Base-by-base conservation (phyloP, 352 stramenopile species). In the Phytophthora tubulina region DNA sequence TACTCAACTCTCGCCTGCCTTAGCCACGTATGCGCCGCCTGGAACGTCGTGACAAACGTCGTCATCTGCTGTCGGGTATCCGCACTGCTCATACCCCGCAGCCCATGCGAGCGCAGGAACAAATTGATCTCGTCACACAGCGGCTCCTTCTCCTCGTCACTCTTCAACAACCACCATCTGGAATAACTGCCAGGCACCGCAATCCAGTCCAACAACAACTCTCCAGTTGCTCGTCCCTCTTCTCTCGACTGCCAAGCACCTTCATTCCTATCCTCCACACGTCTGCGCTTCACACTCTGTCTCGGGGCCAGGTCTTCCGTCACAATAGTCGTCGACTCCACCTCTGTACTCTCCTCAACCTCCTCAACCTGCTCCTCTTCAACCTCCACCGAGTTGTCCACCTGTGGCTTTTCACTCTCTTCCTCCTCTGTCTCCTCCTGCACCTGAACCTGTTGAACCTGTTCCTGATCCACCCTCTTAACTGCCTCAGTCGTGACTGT, bases 131-230 rank as follows among this genome's bases (percentile, higher is more conserved):
- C 78, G 0, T 72, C 45, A 33, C 60, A 81, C n/a, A 86, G 42
- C 6, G 73, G 63, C 48, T 74, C 55, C 50, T 78, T 81, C 31
- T 74, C 70, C 6, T 59, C 53, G 13, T 72, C 64, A 15, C 31
- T 35, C 58, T 65, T 74, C n/a, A 52, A 36, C 45, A 70, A 27
- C 56, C 67, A 74, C 78, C 78, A 86, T 27, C 75, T 75, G 30
- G 75, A 65, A 63, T 83, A 84, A 60, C 74, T 86, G 5, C 73
- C 76, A 17, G 78, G 75, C 14, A 70, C 56, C 6, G 62, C 61
- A 27, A 84, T 71, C 78, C 78, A 86, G 11, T 80, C 63, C 42
- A 86, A 50, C 60, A 86, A 64, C 58, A 78, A 61, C 17, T 76
- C 68, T 1, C 41, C 13, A 33, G 48, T 66, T n/a, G 58, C 65